Base-by-base conservation (phyloP, 2,329 filamentous ascomycete species). In the Sporothrix schenckii region DNA sequence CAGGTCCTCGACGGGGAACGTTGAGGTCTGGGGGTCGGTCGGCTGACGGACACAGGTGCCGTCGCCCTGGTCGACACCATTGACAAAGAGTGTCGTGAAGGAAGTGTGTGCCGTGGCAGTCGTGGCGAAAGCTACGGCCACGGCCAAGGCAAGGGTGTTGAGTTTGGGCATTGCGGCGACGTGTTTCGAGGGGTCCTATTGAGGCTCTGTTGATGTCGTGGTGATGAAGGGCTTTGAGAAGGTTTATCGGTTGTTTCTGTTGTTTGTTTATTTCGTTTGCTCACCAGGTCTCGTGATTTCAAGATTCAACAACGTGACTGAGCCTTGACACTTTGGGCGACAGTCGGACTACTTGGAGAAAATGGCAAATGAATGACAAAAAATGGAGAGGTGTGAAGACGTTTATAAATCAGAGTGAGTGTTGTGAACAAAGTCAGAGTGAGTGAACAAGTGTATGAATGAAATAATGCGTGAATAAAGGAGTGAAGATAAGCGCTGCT, bases 11-110 rank as follows among this genome's bases (percentile, higher is more conserved):
- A 93, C 83, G 39, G 90, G 91, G 49, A 78, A 79, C 5, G 85
- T 90, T 66, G 86, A 83, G 0, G 82, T 85, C 7, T 78, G 77
- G 3, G 82, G 79, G 69, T 87, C 80, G 53, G 80, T 82, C 69
- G 86, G 86, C 86, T 91, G 90, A 54, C 91, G 88, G 66, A 93
- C 85, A 75, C 90, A 92, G 34, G 88, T 89, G 41, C 87, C 91
- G 76, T 91, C 88, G 72, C 91, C 91, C 79, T 92, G 88, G 75
- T 86, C 84, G 63, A 84, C 79, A 71, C 85, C 85, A 75, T 91
- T 82, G 74, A 92, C 79, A 74, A 85, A 89, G 65, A 91, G 80
- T 4, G 86, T 90, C 1, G 88, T 89, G 77, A 91, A 87, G 65
- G 87, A 78, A 6, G 88, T 90, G 76, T 92, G 89, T 54, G 86